Evolutionary conservation across 228 moss, liverwort and hornwort genomes (phyloP).

Genomic region (Sphagnum fallax): DNA sequence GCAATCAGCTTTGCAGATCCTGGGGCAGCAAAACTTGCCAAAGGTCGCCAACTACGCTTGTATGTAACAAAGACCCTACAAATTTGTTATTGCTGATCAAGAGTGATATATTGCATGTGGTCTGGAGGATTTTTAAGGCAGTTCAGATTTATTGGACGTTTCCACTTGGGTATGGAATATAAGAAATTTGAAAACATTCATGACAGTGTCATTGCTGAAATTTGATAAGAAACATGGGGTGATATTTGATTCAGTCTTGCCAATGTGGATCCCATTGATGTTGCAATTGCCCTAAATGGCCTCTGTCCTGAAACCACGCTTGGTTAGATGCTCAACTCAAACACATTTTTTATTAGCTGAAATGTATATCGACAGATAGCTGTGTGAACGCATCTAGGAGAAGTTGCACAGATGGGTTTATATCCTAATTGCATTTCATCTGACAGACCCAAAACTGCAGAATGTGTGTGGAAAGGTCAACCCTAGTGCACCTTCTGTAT

Average conservation of each 20-base stretch:
- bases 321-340: conserved; percentile 15
- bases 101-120: not conserved
- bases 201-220: not conserved
- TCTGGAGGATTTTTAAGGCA: too few species aligned
- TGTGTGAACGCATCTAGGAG: too few species aligned
- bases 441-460: too few species aligned
- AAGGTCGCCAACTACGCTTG: conserved; percentile 59
- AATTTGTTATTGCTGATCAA: not conserved
- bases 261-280: conserved; percentile 69
- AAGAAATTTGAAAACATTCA: not conserved
- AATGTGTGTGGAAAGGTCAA: too few species aligned
- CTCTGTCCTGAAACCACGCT: conserved; percentile 55
- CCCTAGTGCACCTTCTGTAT: too few species aligned
- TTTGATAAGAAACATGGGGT: not conserved
- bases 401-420: too few species aligned
- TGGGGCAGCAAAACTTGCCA: conserved; percentile 40
- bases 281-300: conserved; percentile 41
- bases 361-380: too few species aligned
- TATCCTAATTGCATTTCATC: too few species aligned
- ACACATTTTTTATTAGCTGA: not conserved
- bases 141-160: too few species aligned
- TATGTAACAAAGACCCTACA: conserved; percentile 13
- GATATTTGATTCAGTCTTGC: conserved; percentile 41
- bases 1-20: conserved; percentile 28
- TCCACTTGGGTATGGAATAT: not conserved